Evolutionary conservation across 73 alveolate genomes (phyloP), one percentile per base, ranked within the genome.

Genomic region (Paramecium pentaurelia): DNA sequence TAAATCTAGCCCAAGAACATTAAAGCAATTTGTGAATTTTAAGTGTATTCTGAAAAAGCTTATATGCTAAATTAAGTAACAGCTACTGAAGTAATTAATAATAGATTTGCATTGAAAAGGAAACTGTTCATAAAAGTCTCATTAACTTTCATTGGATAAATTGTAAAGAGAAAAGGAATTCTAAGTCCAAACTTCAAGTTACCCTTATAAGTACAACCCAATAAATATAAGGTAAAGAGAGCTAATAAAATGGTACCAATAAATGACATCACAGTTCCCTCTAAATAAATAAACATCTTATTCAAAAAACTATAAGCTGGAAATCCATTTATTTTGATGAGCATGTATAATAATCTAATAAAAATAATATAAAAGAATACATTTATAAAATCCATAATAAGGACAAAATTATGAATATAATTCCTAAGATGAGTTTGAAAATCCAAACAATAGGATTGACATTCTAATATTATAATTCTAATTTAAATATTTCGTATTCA

Each of bases 111-210:
- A 94, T 95, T 95, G 68, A 95, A 95, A 73, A 95, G 92, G 89
- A 95, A 95, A 12, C 96, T 91, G 91, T 94, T 92, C 98, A 95
- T 95, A 91, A 92, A 95, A 6, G 98, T 95, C 90, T 94, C 96
- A 44, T 95, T 94, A 80, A 92, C 96, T 85, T 95, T 92, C 98
- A 95, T 95, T 1, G 98, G 98, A 75, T 95, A 93, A 8, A 95
- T 95, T 7, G 95, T 60, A 93, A 94, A 93, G 40, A 95, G 87
- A 77, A 94, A 94, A 47, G 96, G 94, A 83, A 95, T 77, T 94
- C 97, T 94, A 10, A 95, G 93, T 27, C 98, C 98, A 44, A 94
- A 94, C 71, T 94, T 87, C 37, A 95, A 84, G 86, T 95, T 95
- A 6, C 98, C 98, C 88, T 95, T 95, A n/a, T 94, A 94, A 59